These are phyloP conservation scores for Teratosphaeria gauchensis DNA, from an alignment of 2,329 filamentous ascomycete genomes.

Conservation along the genomic window DNA sequence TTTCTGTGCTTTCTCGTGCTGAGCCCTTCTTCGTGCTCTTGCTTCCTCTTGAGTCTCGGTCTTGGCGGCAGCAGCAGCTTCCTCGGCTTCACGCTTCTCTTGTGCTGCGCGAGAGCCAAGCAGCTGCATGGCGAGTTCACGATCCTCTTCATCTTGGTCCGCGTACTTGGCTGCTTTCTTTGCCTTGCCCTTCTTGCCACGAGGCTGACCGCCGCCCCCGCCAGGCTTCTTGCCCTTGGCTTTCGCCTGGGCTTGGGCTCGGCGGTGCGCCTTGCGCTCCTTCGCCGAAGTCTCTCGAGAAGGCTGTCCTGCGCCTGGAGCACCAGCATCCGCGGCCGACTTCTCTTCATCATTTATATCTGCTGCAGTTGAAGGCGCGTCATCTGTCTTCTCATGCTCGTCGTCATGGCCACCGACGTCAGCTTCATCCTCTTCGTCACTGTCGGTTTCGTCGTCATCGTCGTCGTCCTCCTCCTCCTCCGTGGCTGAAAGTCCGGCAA, in stretches of 20 bases:
- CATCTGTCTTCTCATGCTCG: slow-evolving; percentile 12
- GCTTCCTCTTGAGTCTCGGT: slow-evolving; percentile 56
- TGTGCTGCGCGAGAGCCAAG: slow-evolving; percentile 65
- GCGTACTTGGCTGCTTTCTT: slow-evolving; percentile 91
- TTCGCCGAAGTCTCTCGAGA: slow-evolving; percentile 7
- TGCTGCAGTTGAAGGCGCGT: background rate
- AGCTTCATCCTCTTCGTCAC: slow-evolving; percentile 20
- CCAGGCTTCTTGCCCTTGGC: slow-evolving; percentile 13
- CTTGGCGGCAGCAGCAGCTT: slow-evolving; percentile 49
- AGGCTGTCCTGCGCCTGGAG: background rate
- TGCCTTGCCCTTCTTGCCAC: slow-evolving; percentile 71
- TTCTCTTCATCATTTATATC: slow-evolving; percentile 5
- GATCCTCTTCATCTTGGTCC: slow-evolving; percentile 89
- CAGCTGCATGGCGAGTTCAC: slow-evolving; percentile 70
- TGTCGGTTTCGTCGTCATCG: slow-evolving; percentile 19
- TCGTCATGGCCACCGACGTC: slow-evolving; percentile 14
- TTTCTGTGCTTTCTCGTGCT: slow-evolving; percentile 68
- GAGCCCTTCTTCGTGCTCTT: slow-evolving; percentile 63
- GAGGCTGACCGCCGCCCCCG: slow-evolving; percentile 29
- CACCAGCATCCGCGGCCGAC: background rate
- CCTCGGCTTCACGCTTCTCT: slow-evolving; percentile 58
- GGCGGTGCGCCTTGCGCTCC: slow-evolving; percentile 17
- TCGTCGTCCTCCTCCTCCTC: slow-evolving; percentile 2
- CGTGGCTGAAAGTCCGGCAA: slow-evolving; percentile 1
- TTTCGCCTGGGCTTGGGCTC: slow-evolving; percentile 12